Percentiles rank a stretch among this genome's conserved stretches.
These are phyloP conservation scores for Capronia epimyces DNA, from an alignment of 2,329 filamentous ascomycete species.

Conservation along the genomic window DNA sequence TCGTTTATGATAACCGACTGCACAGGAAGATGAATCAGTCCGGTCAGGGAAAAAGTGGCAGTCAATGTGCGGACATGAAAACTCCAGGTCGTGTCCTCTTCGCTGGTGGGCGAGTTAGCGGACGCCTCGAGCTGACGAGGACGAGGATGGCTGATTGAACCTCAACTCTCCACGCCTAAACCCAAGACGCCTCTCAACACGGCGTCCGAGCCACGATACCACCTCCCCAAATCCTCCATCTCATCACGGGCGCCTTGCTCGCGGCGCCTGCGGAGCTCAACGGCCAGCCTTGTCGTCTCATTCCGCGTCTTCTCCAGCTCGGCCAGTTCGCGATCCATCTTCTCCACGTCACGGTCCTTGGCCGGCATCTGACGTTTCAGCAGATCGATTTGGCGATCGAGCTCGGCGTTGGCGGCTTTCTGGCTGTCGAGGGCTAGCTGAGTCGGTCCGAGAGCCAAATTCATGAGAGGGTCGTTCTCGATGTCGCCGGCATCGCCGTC, in stretches of 20 bases:
- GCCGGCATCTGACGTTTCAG: conserved; percentile 42
- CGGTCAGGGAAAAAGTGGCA: too few relatives aligned
- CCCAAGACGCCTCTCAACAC: conserved; percentile 38
- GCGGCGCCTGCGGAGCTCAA: conserved; percentile 40
- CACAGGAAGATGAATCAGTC: too few relatives aligned
- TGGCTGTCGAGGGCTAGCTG: conserved; percentile 38
- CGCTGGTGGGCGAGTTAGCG: too few relatives aligned
- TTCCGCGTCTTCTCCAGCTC: conserved; percentile 42
- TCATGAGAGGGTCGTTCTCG: conserved; percentile 20
- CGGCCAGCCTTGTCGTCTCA: conserved; percentile 44
- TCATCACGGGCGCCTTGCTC: conserved; percentile 44
- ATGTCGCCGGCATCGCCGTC: not conserved
- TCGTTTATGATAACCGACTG: too few relatives aligned
- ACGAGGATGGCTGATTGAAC: not conserved
- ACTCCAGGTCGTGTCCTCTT: too few relatives aligned
- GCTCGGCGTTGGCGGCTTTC: conserved; percentile 37
- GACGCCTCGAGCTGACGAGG: too few relatives aligned
- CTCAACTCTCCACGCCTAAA: not conserved
- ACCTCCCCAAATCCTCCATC: conserved; percentile 43
- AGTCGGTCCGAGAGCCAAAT: conserved; percentile 34
- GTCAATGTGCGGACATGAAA: too few relatives aligned
- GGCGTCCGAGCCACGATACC: conserved; percentile 41
- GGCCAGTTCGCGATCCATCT: conserved; percentile 41
- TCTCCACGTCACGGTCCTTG: conserved; percentile 42
- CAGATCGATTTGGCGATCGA: conserved; percentile 40